A percentile compares a stretch with the other conserved stretches of the same genome.
Evolutionary conservation across 2,329 filamentous ascomycete species (phyloP).

Genomic region (Cercospora zeina): DNA sequence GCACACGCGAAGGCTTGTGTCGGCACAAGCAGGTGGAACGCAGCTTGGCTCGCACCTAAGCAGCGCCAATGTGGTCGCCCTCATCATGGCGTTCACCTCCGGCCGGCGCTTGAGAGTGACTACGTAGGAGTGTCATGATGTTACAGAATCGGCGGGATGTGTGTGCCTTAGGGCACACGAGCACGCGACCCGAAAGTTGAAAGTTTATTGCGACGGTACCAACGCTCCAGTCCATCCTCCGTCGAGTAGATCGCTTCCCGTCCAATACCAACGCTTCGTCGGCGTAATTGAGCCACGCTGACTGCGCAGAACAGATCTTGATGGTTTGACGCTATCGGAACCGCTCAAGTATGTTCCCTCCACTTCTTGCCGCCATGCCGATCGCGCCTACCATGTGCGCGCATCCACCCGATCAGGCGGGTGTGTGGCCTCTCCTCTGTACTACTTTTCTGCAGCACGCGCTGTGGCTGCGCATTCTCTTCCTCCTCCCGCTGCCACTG

Average conservation of each 20-base stretch:
- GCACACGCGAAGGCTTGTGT: constrained; percentile 4
- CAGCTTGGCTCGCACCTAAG: constrained; percentile 3
- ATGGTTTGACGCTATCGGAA: background rate
- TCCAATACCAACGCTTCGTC: constrained; percentile 1
- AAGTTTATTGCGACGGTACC: background rate
- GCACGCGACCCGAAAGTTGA: background rate
- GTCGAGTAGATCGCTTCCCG: background rate
- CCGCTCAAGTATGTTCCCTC: background rate
- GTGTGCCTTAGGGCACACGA: background rate
- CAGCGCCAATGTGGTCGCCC: background rate
- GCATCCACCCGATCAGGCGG: background rate
- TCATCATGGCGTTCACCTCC: background rate
- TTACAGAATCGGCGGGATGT: background rate
- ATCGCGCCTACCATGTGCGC: constrained; percentile 4
- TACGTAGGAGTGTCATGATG: background rate
- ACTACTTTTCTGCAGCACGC: background rate
- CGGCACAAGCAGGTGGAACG: background rate
- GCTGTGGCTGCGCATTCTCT: background rate
- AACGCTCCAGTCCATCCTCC: background rate
- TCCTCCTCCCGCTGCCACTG: background rate
- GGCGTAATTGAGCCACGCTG: constrained; percentile 1
- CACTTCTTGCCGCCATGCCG: background rate
- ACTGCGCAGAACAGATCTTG: constrained; percentile 1
- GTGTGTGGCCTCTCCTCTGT: background rate
- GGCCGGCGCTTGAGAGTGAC: background rate